Conservation (phyloP, 1,284 basidiomycete species). For the Neonothopanus nambi region DNA sequence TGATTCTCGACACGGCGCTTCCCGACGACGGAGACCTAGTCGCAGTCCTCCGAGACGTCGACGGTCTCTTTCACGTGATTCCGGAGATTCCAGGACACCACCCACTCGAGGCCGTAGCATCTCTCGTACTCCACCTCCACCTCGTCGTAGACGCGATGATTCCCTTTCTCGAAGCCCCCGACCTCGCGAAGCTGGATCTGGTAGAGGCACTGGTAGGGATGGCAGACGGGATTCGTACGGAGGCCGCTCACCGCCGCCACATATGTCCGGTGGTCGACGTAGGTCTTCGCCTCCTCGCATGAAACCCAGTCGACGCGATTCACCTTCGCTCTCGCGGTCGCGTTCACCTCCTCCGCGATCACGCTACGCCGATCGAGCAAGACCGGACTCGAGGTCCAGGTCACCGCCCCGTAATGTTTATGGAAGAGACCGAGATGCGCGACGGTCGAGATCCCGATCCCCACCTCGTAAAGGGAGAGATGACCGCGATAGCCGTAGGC, state of each 20-base stretch:
- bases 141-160: slow-evolving; percentile 27
- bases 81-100: slow-evolving; percentile 8
- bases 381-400: slow-evolving; percentile 16
- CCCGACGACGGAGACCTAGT: slow-evolving; percentile 10
- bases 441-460: slow-evolving; percentile 11
- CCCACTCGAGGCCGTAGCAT: slow-evolving; percentile 24
- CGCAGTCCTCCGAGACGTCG: slow-evolving; percentile 20
- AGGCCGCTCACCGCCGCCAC: slow-evolving; percentile 27
- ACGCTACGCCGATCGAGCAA: slow-evolving; percentile 16
- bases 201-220: slow-evolving; percentile 7
- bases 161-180: slow-evolving; percentile 24
- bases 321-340: slow-evolving; percentile 20
- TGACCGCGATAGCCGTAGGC: slow-evolving; percentile 16
- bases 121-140: slow-evolving; percentile 38
- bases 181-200: slow-evolving; percentile 2
- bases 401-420: slow-evolving; percentile 16
- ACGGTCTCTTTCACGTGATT: slow-evolving; percentile 23
- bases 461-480: slow-evolving; percentile 20
- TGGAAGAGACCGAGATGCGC: not conserved
- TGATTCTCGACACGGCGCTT: slow-evolving; percentile 22
- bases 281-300: slow-evolving; percentile 13
- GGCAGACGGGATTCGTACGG: slow-evolving; percentile 13
- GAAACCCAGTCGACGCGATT: slow-evolving; percentile 22
- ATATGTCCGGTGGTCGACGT: slow-evolving; percentile 26
- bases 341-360: slow-evolving; percentile 24